These are phyloP conservation scores for Phytophthora cactorum DNA, from an alignment of 352 stramenopile species.

Conservation along the genomic window DNA sequence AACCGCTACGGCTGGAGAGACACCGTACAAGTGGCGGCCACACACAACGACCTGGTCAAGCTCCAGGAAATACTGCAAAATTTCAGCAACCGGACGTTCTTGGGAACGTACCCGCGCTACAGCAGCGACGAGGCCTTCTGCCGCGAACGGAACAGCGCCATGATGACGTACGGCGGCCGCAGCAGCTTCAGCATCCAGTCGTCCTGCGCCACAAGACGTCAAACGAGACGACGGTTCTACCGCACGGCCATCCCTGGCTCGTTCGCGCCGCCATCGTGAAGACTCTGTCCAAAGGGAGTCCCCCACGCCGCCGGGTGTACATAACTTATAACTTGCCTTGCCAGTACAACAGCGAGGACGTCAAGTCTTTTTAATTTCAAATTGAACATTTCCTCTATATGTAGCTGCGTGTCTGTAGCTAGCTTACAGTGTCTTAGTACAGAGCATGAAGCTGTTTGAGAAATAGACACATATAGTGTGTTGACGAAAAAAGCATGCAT, in stretches of 20 bases:
- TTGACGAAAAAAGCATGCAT: conserved; percentile 5
- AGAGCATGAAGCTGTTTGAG: not conserved
- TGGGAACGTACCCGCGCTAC: conserved; percentile 14
- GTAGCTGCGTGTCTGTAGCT: too few relatives aligned
- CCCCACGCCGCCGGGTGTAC: conserved; percentile 25
- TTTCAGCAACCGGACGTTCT: conserved; percentile 1
- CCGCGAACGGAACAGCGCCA: conserved; percentile 33
- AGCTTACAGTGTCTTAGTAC: too few relatives aligned
- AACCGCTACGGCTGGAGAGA: conserved; percentile 78
- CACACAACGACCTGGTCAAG: conserved; percentile 40
- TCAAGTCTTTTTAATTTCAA: conserved; percentile 5
- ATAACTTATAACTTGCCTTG: conserved; percentile 40
- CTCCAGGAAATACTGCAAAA: conserved; percentile 46
- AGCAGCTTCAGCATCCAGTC: conserved; percentile 23
- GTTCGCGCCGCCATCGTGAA: conserved; percentile 38
- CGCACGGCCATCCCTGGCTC: conserved; percentile 39
- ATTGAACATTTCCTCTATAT: conserved; percentile 3
- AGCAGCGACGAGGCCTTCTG: conserved; percentile 39
- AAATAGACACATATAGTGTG: conserved; percentile 6
- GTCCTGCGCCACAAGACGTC: conserved; percentile 30
- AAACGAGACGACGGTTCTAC: conserved; percentile 60
- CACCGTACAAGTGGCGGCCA: conserved; percentile 46
- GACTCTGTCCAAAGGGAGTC: conserved; percentile 9
- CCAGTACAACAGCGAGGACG: conserved; percentile 17
- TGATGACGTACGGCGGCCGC: conserved; percentile 20